Base-by-base conservation (phyloP, 805 yeast genomes). In the Spathaspora arborariae region DNA sequence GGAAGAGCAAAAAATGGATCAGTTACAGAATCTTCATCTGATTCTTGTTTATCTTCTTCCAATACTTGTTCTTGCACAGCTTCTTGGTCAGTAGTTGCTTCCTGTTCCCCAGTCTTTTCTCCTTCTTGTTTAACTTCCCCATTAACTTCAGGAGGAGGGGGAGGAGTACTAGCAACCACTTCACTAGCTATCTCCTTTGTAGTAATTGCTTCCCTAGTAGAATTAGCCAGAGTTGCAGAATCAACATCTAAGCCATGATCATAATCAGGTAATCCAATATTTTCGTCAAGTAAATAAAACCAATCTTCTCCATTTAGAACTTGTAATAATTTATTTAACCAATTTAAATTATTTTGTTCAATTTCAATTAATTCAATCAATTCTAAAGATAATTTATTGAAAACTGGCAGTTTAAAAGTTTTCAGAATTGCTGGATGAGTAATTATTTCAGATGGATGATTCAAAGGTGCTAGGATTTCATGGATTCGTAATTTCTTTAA, bases 261-360 rank as follows among this genome's bases (percentile, higher is more conserved):
- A 57, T 87, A 87, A 21, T 67, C 73, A 1, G 89, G 85, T 27
- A 90, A 70, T 20, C 81, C 78, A 64, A 91, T 63, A 41, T 80
- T 79, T 19, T 78, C 80, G 30, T 87, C 88, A 18, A 81, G 69
- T 35, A 85, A 65, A 46, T 81, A 81, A 39, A 73, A 73, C 52
- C 95, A 86, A 60, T 88, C 92, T 59, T 92, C 98, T 4, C 97
- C 97, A 42, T 92, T 72, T 54, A 92, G 81, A 1, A 86, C 82
- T 51, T 84, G 87, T 65, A 94, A 75, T 39, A 92, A 72, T 56
- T 80, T 81, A 39, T 85, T 79, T 45, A 90, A 70, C 57, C 82
- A 79, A 48, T 82, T 81, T n/a, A 87, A 85, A 30, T 82, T 83
- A 21, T 77, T 74, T 56, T 89, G 96, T 59, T 94, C 99, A 37